Conservation (phyloP, 208 protist genomes). For the Acanthamoeba royreba region DNA sequence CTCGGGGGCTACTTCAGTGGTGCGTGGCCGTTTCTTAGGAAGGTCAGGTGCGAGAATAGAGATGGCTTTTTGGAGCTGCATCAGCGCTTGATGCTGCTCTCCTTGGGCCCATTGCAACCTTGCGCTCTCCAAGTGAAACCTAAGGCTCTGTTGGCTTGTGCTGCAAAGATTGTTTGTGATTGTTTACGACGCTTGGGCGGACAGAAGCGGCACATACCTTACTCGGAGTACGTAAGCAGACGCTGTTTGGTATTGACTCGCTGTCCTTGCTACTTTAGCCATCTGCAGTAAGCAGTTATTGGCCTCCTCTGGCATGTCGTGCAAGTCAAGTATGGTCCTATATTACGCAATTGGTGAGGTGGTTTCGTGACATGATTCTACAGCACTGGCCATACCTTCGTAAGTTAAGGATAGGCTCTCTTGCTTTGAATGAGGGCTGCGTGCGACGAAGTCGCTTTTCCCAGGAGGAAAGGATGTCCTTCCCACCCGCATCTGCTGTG, state of each 20-base stretch:
- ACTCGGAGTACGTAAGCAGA: constrained; percentile 80
- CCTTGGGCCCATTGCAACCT: constrained; percentile 87
- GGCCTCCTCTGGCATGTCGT: constrained; percentile 7
- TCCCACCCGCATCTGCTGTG: not conserved
- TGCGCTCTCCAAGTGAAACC: constrained; percentile 83
- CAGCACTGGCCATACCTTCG: not conserved
- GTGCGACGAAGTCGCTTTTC: constrained; percentile 55
- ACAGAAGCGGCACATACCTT: too few species aligned
- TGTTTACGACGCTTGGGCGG: too few species aligned
- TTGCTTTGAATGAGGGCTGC: constrained; percentile 51
- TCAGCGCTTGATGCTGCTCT: constrained; percentile 81
- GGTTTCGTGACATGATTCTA: too few species aligned
- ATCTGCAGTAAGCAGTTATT: constrained; percentile 76
- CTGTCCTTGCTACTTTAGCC: constrained; percentile 83
- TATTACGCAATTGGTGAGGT: too few species aligned
- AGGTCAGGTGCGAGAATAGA: not conserved
- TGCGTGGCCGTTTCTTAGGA: not conserved
- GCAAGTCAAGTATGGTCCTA: constrained; percentile 12
- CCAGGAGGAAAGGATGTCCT: constrained; percentile 41
- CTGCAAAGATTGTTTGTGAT: too few species aligned
- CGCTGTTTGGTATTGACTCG: constrained; percentile 82
- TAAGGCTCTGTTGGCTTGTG: not conserved
- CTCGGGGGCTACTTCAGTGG: not conserved
- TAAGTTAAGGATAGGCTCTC: constrained; percentile 68
- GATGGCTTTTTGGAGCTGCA: constrained; percentile 72